phyloP scores from a whole-genome alignment of 345 rosid species.

The Murraya koenigii region DNA sequence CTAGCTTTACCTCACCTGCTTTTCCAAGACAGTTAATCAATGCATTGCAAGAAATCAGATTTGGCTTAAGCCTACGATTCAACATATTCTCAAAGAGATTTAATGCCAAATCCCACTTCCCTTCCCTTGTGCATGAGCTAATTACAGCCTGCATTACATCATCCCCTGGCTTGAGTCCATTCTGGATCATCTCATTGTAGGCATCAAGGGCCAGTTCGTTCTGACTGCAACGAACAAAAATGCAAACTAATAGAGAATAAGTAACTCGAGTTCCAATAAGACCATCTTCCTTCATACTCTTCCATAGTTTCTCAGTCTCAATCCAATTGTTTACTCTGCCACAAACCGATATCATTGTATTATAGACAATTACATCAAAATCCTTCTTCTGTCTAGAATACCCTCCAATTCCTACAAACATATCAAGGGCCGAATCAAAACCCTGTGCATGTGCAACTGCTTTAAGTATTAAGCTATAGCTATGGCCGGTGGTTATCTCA shows the following conservation, averaged over 20 bases:
- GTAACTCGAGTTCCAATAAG: slow-evolving; percentile 58
- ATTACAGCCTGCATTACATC: slow-evolving; percentile 64
- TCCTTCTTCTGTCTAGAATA: slow-evolving; percentile 26
- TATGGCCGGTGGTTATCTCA: slow-evolving; percentile 54
- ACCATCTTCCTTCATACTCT: slow-evolving; percentile 54
- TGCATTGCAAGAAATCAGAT: slow-evolving; percentile 62
- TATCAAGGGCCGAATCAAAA: slow-evolving; percentile 48
- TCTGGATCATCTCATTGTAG: slow-evolving; percentile 60
- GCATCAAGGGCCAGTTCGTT: slow-evolving; percentile 67
- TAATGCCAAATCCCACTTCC: slow-evolving; percentile 57
- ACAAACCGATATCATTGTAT: slow-evolving; percentile 70
- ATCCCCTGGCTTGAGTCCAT: slow-evolving; percentile 39
- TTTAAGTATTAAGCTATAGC: slow-evolving; percentile 66
- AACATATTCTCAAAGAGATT: slow-evolving; percentile 51
- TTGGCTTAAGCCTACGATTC: slow-evolving; percentile 50
- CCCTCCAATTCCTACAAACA: slow-evolving; percentile 51
- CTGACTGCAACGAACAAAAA: slow-evolving; percentile 63
- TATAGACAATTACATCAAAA: slow-evolving; percentile 68
- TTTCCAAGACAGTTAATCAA: slow-evolving; percentile 68
- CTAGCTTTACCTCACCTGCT: slow-evolving; percentile 54
- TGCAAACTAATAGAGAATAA: slow-evolving; percentile 59
- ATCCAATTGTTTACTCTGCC: slow-evolving; percentile 50
- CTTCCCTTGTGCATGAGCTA: slow-evolving; percentile 59
- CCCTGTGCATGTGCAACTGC: slow-evolving; percentile 52
- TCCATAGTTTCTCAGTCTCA: slow-evolving; percentile 63